Base-by-base conservation (phyloP, 345 rosid species). In the Murraya koenigii region DNA sequence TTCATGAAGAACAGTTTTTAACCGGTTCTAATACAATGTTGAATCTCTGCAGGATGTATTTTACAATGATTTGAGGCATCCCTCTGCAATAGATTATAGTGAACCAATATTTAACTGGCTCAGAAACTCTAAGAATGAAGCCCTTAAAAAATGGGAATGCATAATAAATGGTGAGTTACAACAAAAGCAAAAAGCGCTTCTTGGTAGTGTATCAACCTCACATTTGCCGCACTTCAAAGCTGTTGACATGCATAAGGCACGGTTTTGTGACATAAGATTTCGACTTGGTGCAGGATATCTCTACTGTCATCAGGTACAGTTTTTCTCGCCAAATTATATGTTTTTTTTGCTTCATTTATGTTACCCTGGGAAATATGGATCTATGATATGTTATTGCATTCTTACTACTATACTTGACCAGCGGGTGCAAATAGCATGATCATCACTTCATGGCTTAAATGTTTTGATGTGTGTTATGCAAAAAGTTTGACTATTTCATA, bases 211-310 rank as follows among this genome's bases (percentile, higher is more conserved):
- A 5, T 52, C 85, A 71, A 61, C 82, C 80, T 77, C 86, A 55
- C 82, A 71, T 26, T 62, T 93, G 80, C 98, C 98, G 68, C 82
- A 66, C 52, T 90, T 92, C 64, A 86, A 78, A 81, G 80, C 88
- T 19, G 79, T 71, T 22, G 86, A 87, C 10, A 92, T 93, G 99
- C 91, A 89, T 38, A 86, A 64, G 64, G 80, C 89, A 63, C 83
- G 87, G 67, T 90, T 95, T 80, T 84, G 91, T 77, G 94, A 93
- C 76, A 73, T 92, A 77, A 86, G 84, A 81, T 90, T 93, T 88
- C 89, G 86, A 76, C 89, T 93, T 17, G 99, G 98, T 83, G 94
- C 98, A 30, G 90, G 85, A 23, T 95, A 93, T 79, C 86, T 93
- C 39, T 95, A 91, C 62, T 93, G 96, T 81, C 99, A 95, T 78